A percentile compares a stretch with the other conserved stretches of the same genome.
phyloP scores from a whole-genome alignment of 371 early-diverging fungal species.

The Mortierella sp. region DNA sequence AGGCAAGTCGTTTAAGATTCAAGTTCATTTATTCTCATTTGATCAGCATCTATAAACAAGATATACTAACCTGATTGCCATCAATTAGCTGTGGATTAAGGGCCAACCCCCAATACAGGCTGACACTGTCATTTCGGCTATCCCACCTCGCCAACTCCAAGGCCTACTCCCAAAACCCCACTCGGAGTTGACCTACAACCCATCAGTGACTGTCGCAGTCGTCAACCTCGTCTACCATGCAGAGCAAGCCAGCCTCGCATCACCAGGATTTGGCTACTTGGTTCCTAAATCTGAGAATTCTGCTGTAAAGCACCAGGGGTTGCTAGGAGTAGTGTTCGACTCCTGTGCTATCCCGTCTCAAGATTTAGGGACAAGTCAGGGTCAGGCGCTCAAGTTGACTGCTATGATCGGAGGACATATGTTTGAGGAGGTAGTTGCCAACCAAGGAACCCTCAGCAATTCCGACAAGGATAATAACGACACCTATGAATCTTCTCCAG shows the following conservation, averaged over 20 bases:
- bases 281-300: conserved; percentile 72
- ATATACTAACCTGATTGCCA: background rate
- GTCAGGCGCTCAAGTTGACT: conserved; percentile 73
- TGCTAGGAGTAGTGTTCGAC: conserved; percentile 93
- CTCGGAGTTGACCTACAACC: conserved; percentile 64
- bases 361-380: conserved; percentile 59
- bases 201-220: conserved; percentile 85
- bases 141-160: conserved; percentile 68
- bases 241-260: conserved; percentile 27
- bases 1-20: conserved; percentile 41
- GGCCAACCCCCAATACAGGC: conserved; percentile 49
- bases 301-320: conserved; percentile 63
- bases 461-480: too few species aligned
- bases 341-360: conserved; percentile 83
- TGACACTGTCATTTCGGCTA: conserved; percentile 76
- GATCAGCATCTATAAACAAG: background rate
- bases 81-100: conserved; percentile 52
- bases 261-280: conserved; percentile 91
- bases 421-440: conserved; percentile 64
- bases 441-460: background rate
- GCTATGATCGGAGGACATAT: conserved; percentile 94
- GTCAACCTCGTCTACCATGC: conserved; percentile 84
- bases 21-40: background rate
- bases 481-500: background rate
- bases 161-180: conserved; percentile 22